Percentiles rank a stretch among this genome's conserved stretches.
These are phyloP conservation scores for Miscanthus sacchariflorus DNA, from an alignment of 202 grass and related monocot genomes.

Conservation along the genomic window DNA sequence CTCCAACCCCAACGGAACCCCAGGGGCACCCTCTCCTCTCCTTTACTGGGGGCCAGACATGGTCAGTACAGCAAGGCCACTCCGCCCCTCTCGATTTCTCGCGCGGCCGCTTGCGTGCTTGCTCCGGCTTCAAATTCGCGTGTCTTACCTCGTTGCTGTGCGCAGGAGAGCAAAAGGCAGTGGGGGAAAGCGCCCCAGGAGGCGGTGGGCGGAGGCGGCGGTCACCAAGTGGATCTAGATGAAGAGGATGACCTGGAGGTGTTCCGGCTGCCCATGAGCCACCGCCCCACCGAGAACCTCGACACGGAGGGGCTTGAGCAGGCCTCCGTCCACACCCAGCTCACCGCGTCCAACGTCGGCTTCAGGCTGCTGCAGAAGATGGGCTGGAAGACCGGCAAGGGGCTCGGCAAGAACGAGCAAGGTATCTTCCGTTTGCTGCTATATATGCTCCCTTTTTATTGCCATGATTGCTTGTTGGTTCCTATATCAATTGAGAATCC, in stretches of 20 bases:
- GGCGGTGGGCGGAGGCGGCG: not conserved
- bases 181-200: not conserved
- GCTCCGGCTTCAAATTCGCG: not conserved
- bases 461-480: not conserved
- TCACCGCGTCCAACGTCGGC: constrained; percentile 82
- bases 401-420: constrained; percentile 97
- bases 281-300: constrained; percentile 87
- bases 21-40: not conserved
- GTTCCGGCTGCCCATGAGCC: constrained; percentile 81
- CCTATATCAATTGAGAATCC: not conserved
- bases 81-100: not conserved
- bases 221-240: not conserved
- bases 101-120: not conserved
- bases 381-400: constrained; percentile 94
- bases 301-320: constrained; percentile 88
- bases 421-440: constrained; percentile 6
- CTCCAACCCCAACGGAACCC: not conserved
- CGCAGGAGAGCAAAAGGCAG: constrained; percentile 12
- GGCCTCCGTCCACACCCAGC: constrained; percentile 80
- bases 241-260: constrained; percentile 40
- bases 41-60: not conserved
- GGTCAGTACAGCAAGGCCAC: constrained; percentile 10
- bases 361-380: constrained; percentile 95
- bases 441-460: not conserved
- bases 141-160: not conserved